Evolutionary conservation across 2,329 filamentous ascomycete genomes (phyloP), one percentile per base, ranked within the genome.

Genomic region (Pestalotiopsis sp.): DNA sequence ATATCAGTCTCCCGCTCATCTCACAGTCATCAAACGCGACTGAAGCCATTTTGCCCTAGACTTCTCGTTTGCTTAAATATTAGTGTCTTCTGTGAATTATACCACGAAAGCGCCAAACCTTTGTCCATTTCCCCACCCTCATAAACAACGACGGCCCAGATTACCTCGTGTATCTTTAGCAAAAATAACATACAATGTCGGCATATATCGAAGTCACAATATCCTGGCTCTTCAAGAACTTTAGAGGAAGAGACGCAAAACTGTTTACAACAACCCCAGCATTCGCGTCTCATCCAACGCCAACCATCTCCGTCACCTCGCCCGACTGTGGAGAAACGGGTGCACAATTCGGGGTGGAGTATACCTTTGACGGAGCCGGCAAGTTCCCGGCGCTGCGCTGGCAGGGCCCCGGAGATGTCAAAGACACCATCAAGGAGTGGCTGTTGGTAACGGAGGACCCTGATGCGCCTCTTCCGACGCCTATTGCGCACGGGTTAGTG

Each of bases 401-500:
- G 84, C 74, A 79, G 5, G 72, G 73, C 11, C 75, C 79, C 3
- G 71, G 74, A 3, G 75, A 75, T 1, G 67, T 77, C 7, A 72
- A 73, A 6, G 67, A 31, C 3, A 57, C 68, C 23, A 78, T 84
- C 12, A 78, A 78, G 66, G 78, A 87, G 72, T 87, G 84, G 78
- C 68, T 87, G 20, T 73, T 87, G 17, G 73, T 86, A 14, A 76
- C 75, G 52, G 84, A 86, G 69, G 83, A 87, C 66, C 83, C 82
- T 2, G 84, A 86, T 72, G 81, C 81, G 17, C 82, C 83, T 20
- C 64, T 85, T 38, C 79, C 82, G 6, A 81, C 77, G 11, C 81
- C 84, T 5, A 78, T 83, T n/a, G 78, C 79, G 31, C 85, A 86
- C 57, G 84, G 83, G 81, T 82, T 64, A 75, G 79, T 20, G 17